Evolutionary conservation across 2,329 filamentous ascomycete species (phyloP).

Genomic region (Phoma sp.): DNA sequence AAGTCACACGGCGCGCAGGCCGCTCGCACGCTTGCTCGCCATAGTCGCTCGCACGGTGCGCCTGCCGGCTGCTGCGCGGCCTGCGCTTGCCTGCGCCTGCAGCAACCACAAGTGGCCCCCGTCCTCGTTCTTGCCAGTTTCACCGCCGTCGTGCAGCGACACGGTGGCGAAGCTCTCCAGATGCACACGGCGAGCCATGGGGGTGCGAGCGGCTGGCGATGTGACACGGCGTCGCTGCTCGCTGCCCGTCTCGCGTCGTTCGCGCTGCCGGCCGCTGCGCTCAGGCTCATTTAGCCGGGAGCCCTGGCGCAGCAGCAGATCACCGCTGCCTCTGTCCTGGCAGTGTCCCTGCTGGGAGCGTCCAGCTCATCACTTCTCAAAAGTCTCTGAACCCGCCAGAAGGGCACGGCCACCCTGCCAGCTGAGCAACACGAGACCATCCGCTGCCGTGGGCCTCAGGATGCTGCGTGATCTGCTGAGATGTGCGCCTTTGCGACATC

Average conservation of each 20-base stretch:
- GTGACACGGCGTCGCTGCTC: conserved; percentile 2
- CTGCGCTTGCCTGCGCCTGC: conserved; percentile 8
- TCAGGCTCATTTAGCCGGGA: conserved; percentile 8
- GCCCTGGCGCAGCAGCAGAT: conserved; percentile 14
- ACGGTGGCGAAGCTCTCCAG: conserved; percentile 17
- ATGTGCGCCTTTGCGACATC: conserved; percentile 2
- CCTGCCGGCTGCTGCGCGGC: too few relatives aligned
- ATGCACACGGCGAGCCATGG: conserved; percentile 9
- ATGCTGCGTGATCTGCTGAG: conserved; percentile 3
- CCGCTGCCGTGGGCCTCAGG: background rate
- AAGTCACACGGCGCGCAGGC: conserved; percentile 6
- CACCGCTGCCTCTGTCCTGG: background rate
- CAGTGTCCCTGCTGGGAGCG: conserved; percentile 9
- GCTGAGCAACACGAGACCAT: conserved; percentile 2
- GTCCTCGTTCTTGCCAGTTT: conserved; percentile 24
- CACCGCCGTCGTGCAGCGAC: conserved; percentile 9
- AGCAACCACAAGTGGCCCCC: conserved; percentile 11
- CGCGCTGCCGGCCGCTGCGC: background rate
- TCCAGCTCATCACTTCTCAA: conserved; percentile 7
- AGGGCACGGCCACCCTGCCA: background rate
- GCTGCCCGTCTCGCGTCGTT: background rate
- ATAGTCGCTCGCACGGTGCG: too few relatives aligned
- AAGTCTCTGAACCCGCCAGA: conserved; percentile 14
- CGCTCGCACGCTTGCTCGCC: too few relatives aligned
- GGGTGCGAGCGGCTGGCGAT: background rate